Conservation (phyloP, 2,329 filamentous ascomycete genomes). For the Phyllosticta citrichinensis region DNA sequence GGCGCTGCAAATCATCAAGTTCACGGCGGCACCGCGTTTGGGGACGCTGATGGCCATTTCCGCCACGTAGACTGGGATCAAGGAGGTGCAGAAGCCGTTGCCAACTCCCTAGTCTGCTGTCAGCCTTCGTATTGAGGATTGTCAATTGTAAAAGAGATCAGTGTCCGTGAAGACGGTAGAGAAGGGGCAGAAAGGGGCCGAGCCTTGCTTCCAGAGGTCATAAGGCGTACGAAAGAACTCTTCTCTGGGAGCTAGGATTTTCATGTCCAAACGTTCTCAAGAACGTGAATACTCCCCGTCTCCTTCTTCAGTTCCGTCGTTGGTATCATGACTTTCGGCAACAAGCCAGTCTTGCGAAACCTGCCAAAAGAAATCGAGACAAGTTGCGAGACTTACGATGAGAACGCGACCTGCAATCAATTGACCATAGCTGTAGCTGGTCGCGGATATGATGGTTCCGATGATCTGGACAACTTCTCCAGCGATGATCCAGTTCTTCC, state of each 20-base stretch:
- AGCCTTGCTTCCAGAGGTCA: no score
- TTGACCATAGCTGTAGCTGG: slow-evolving; percentile 20
- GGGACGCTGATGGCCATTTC: slow-evolving; percentile 20
- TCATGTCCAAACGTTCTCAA: no score
- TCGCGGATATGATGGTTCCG: slow-evolving; percentile 21
- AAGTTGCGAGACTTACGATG: slow-evolving; percentile 14
- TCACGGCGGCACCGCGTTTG: slow-evolving; percentile 21
- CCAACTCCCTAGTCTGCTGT: slow-evolving; percentile 19
- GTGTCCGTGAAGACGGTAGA: background rate
- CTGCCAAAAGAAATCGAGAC: background rate
- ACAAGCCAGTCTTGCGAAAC: no score
- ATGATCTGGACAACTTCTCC: slow-evolving; percentile 19
- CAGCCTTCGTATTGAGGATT: background rate
- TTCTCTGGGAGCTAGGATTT: no score
- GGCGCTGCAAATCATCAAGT: slow-evolving; percentile 21
- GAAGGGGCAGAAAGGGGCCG: background rate
- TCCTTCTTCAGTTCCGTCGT: no score
- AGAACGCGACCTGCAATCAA: slow-evolving; percentile 20
- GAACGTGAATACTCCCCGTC: no score
- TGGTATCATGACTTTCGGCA: background rate
- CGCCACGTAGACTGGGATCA: slow-evolving; percentile 22
- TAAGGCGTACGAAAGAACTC: no score
- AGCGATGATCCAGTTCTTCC: slow-evolving; percentile 19
- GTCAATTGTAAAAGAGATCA: background rate
- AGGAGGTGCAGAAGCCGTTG: slow-evolving; percentile 23